Evolutionary conservation across 1,139 yeast species (phyloP).

Genomic region (Kodamaea anthophila): DNA sequence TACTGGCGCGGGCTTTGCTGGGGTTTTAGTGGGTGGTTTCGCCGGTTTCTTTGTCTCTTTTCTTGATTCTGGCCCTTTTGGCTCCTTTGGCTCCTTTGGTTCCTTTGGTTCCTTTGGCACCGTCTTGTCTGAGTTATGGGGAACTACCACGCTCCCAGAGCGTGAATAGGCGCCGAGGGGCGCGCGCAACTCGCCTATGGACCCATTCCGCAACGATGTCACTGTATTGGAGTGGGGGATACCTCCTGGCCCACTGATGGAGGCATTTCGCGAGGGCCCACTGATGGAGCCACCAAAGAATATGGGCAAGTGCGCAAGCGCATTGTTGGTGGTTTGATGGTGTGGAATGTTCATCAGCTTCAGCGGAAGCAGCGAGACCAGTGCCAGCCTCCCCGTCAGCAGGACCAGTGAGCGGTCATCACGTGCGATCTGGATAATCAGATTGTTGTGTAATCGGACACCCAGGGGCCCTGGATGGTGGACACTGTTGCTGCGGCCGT

Average conservation of each 20-base stretch:
- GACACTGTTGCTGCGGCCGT: slow-evolving; percentile 3
- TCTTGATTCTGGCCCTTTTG: slow-evolving; percentile 7
- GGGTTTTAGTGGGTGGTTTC: slow-evolving; percentile 6
- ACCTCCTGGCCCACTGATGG: slow-evolving; percentile 33
- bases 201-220: slow-evolving; percentile 38
- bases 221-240: slow-evolving; percentile 29
- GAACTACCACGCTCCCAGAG: slow-evolving; percentile 43
- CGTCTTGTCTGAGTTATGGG: slow-evolving; percentile 27
- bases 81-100: slow-evolving; percentile 4
- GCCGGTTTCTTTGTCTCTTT: slow-evolving; percentile 13
- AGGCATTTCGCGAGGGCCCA: slow-evolving; percentile 39
- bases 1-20: slow-evolving; percentile 14
- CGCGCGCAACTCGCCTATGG: slow-evolving; percentile 19
- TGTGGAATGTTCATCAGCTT: slow-evolving; percentile 47
- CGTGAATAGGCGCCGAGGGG: slow-evolving; percentile 33
- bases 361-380: slow-evolving; percentile 41
- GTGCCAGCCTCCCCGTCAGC: slow-evolving; percentile 27
- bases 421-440: slow-evolving; percentile 38
- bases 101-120: slow-evolving; percentile 10
- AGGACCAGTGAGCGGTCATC: slow-evolving; percentile 36
- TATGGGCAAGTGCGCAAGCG: slow-evolving; percentile 42
- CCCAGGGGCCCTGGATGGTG: slow-evolving; percentile 5
- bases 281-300: slow-evolving; percentile 39
- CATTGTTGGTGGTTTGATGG: slow-evolving; percentile 35
- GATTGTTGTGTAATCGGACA: slow-evolving; percentile 28